Base-by-base conservation (phyloP, 371 early-diverging fungal species). In the Saksenaea oblongispora region DNA sequence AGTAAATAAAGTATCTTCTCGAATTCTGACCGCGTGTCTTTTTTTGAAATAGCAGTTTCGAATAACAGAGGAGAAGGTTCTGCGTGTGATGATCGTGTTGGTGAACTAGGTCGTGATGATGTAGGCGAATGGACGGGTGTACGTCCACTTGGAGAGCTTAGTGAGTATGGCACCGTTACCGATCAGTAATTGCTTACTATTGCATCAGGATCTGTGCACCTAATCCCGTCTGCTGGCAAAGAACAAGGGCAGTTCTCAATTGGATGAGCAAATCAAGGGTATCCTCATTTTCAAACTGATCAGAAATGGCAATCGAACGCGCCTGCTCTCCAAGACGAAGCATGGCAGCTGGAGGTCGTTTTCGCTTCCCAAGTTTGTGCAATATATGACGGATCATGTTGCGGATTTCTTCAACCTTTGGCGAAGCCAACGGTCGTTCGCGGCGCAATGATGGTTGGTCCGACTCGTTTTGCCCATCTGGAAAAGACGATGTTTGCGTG, bases 261-360 rank as follows among this genome's bases (percentile, higher is more conserved):
- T 79, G 76, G 13, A 77, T 58, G 8, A 79, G 54, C 35, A 79
- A 63, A 53, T 77, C 79, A 10, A 79, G 69, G 0, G 74, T 69
- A 24, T 82, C 83, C 14, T 82, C 80, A 55, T 79, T 74, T 3
- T 82, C 83, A 63, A 74, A 79, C 17, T 66, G 61, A 15, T 64
- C 67, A 5, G 63, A 51, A 0, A 61, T 55, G 22, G 66, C 34
- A 0, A 66, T 56, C 2, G 62, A 63, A 26, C 62, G 56, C 14
- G 64, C 67, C 14, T 64, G 61, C 10, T 75, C 72, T 17, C 65
- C 70, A 15, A 76, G 51, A 53, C 70, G 61, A 11, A 64, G 51
- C 9, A 76, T 44, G 2, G 73, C 64, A 17, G 74, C 62, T 15
- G 79, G 73, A 0, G 82, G 83, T 41, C 74, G 63, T 34, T 79